phyloP scores from a whole-genome alignment of 108 stramenopile species.

The Aurantiochytrium sp. region DNA sequence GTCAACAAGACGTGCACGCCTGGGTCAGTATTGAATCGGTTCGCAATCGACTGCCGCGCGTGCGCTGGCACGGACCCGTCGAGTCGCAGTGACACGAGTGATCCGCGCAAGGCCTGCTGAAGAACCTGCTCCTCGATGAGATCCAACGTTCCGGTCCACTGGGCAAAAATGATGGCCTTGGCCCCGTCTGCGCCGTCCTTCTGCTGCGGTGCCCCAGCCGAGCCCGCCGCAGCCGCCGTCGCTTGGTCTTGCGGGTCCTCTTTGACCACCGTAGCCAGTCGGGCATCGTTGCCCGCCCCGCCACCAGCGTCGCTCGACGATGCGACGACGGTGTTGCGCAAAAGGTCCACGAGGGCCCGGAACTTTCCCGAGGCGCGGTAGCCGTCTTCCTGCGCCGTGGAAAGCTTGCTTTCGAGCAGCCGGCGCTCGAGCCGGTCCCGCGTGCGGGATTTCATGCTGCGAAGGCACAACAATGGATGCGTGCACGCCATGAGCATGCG shows the following conservation, averaged over 20 bases:
- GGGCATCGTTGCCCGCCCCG: no score
- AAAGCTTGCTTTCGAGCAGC: not conserved
- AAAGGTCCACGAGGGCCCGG: not conserved
- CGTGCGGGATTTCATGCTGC: not conserved
- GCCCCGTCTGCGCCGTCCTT: constrained; percentile 63
- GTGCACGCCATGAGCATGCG: constrained; percentile 35
- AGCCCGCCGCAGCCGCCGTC: no score
- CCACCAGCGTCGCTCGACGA: not conserved
- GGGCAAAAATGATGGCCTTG: constrained; percentile 72
- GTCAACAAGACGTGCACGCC: constrained; percentile 44
- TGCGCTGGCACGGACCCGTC: constrained; percentile 67
- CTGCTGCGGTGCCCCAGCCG: no score
- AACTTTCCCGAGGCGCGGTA: not conserved
- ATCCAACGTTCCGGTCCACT: constrained; percentile 78
- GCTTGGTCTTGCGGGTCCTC: constrained; percentile 57
- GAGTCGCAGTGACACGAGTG: constrained; percentile 63
- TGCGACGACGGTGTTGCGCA: not conserved
- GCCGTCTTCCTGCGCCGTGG: not conserved
- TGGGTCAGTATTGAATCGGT: constrained; percentile 65
- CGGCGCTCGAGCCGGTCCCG: not conserved
- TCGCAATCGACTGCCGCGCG: constrained; percentile 71
- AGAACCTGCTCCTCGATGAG: constrained; percentile 63
- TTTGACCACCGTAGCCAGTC: constrained; percentile 38
- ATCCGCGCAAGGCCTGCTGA: constrained; percentile 56
- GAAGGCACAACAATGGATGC: constrained; percentile 39